Evolutionary conservation across 495 filamentous ascomycete genomes (phyloP).

Genomic region (Penicillium manginii): DNA sequence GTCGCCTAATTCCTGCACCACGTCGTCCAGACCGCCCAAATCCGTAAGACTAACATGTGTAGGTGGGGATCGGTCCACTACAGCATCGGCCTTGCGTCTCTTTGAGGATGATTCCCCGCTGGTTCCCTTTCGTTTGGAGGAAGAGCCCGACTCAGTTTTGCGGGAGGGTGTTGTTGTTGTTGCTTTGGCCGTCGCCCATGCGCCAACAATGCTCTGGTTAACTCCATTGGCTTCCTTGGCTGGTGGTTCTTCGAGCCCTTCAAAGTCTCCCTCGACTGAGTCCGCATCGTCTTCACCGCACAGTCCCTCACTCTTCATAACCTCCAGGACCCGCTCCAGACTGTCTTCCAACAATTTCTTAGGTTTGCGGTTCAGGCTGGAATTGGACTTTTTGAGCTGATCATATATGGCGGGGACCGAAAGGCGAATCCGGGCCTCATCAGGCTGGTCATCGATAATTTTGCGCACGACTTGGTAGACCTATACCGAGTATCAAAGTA

Average conservation of each 20-base stretch:
- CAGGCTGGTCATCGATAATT: conserved; percentile 64
- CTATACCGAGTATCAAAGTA: conserved; percentile 32
- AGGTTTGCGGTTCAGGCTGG: conserved; percentile 75
- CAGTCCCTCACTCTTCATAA: conserved; percentile 65
- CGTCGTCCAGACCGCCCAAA: conserved; percentile 82
- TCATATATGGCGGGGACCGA: conserved; percentile 72
- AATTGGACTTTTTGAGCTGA: conserved; percentile 80
- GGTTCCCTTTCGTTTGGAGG: conserved; percentile 54
- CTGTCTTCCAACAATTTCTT: conserved; percentile 82
- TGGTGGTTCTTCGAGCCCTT: conserved; percentile 57
- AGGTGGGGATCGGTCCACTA: conserved; percentile 69
- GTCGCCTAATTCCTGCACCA: conserved; percentile 76
- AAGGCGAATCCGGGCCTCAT: conserved; percentile 49
- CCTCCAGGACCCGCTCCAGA: conserved; percentile 80
- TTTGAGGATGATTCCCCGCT: conserved; percentile 74
- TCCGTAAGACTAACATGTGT: conserved; percentile 76
- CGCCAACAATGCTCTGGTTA: conserved; percentile 73
- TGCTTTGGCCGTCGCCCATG: conserved; percentile 62
- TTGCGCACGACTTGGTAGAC: conserved; percentile 78
- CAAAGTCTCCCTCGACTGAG: conserved; percentile 65
- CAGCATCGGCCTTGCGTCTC: conserved; percentile 61
- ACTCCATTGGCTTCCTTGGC: conserved; percentile 64
- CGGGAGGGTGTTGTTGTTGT: conserved; percentile 19
- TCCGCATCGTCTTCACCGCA: conserved; percentile 54
- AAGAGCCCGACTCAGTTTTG: conserved; percentile 38